These are phyloP conservation scores for Elsinoe necatrix DNA, from an alignment of 2,329 filamentous ascomycete genomes.

Conservation along the genomic window DNA sequence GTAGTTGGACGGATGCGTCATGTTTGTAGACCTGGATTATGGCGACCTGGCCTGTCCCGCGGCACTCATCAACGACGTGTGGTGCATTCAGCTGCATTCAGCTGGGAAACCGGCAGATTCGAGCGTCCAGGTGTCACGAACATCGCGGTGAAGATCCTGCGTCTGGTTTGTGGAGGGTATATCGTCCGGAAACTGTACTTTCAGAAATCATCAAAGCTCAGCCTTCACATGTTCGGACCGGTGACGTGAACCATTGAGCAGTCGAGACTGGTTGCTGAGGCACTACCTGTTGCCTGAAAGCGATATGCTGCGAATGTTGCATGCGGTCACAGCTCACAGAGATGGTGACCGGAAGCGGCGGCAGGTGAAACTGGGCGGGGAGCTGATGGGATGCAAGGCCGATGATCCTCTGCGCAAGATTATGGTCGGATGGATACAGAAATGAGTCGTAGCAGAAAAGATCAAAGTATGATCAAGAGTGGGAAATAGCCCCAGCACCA, in stretches of 20 bases:
- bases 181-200: background rate
- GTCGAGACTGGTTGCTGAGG: background rate
- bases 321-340: background rate
- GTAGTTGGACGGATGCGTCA: background rate
- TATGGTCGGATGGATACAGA: background rate
- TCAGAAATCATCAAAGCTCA: background rate
- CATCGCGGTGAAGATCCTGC: background rate
- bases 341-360: background rate
- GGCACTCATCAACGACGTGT: background rate
- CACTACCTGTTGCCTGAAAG: slow-evolving; percentile 3
- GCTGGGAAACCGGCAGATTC: background rate
- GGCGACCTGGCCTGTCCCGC: background rate
- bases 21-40: background rate
- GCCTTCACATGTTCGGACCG: background rate
- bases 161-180: background rate
- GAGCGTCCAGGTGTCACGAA: background rate
- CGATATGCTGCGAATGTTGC: background rate
- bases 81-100: background rate
- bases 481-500: background rate
- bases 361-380: slow-evolving; percentile 9
- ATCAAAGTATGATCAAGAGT: background rate
- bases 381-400: background rate
- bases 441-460: background rate
- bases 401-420: background rate
- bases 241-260: background rate